phyloP scores from a whole-genome alignment of 257 asterid species.

The Marsdenia floribunda region DNA sequence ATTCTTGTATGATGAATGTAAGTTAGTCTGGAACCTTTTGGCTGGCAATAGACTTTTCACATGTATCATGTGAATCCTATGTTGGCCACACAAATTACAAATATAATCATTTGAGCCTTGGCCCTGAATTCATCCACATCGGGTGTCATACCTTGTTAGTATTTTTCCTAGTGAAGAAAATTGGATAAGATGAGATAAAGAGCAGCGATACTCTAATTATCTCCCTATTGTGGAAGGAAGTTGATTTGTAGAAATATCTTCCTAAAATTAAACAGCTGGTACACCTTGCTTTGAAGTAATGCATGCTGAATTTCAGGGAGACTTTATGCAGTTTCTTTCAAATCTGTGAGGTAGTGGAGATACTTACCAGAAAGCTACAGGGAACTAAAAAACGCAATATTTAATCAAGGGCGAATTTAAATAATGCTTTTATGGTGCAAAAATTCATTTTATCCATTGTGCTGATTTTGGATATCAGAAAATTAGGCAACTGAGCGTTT shows the following conservation, averaged over 20 bases:
- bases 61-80: not conserved
- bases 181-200: not conserved
- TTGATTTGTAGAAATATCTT: not conserved
- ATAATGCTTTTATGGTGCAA: not conserved
- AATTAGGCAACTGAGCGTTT: not conserved
- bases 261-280: not conserved
- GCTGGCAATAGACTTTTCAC: not conserved
- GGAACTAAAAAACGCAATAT: not conserved
- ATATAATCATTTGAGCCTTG: not conserved
- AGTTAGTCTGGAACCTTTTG: conserved; percentile 24
- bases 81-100: not conserved
- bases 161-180: not conserved
- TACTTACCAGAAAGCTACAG: not conserved
- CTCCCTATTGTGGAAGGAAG: not conserved
- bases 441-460: not conserved
- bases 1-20: conserved; percentile 97
- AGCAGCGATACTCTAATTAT: not conserved
- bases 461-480: not conserved
- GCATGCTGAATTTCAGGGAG: not conserved
- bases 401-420: not conserved
- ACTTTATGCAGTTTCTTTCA: not conserved
- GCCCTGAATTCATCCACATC: too few relatives aligned
- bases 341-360: not conserved
- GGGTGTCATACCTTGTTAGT: too few relatives aligned
- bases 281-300: not conserved